phyloP scores from a whole-genome alignment of 192 early-diverging fungal species.

The Coemansia sp. region DNA sequence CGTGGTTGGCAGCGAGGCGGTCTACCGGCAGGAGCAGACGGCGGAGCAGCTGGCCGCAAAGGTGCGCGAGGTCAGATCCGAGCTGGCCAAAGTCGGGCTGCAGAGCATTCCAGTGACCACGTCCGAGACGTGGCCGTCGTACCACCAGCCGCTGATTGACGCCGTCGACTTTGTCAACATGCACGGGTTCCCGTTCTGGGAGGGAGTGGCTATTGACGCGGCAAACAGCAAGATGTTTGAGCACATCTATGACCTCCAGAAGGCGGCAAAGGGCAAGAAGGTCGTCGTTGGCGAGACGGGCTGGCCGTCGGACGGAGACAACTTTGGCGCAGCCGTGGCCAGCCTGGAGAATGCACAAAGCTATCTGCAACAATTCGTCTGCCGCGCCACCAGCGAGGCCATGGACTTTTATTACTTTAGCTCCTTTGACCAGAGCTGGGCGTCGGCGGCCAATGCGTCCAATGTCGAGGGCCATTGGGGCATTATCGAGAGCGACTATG shows the following conservation, averaged over 20 bases:
- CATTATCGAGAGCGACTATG: constrained; percentile 21
- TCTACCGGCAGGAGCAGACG: constrained; percentile 49
- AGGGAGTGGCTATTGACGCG: constrained; percentile 26
- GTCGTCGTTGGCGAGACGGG: constrained; percentile 57
- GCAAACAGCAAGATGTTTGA: constrained; percentile 51
- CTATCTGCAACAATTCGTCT: constrained; percentile 53
- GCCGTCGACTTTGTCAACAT: constrained; percentile 52
- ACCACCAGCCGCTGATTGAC: constrained; percentile 39
- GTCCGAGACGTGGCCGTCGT: constrained; percentile 34
- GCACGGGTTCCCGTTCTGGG: constrained; percentile 63
- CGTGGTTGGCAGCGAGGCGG: constrained; percentile 54
- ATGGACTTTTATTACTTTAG: constrained; percentile 57
- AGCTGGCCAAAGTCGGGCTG: constrained; percentile 23
- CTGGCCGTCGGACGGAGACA: constrained; percentile 50
- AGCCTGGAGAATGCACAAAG: constrained; percentile 47
- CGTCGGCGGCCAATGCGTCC: constrained; percentile 37
- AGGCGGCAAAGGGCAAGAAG: constrained; percentile 44
- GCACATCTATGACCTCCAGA: constrained; percentile 39
- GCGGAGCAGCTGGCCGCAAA: constrained; percentile 33
- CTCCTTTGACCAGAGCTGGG: constrained; percentile 59
- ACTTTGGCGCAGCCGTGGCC: constrained; percentile 45
- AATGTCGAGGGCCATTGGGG: constrained; percentile 42
- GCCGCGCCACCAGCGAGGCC: constrained; percentile 44
- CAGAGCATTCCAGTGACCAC: constrained; percentile 24
- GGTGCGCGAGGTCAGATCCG: constrained; percentile 40